Evolutionary conservation across 768 basidiomycete species (phyloP).

Genomic region (Megacollybia marginata): DNA sequence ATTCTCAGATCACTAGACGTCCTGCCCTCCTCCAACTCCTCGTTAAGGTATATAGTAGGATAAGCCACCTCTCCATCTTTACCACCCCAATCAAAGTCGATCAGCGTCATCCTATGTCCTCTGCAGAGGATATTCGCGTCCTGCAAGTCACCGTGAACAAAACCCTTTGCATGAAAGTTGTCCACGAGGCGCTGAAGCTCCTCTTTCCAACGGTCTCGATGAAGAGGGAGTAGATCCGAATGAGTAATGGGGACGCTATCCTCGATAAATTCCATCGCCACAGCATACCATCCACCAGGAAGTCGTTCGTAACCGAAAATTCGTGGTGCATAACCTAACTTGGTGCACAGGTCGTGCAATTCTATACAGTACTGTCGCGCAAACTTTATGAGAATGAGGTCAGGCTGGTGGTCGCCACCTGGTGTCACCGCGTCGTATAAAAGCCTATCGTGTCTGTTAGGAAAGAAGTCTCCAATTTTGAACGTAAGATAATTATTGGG

Average conservation of each 20-base stretch:
- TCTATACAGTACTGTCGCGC: conserved; percentile 10
- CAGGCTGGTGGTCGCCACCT: conserved; percentile 1
- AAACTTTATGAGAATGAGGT: conserved; percentile 16
- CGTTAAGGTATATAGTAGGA: conserved; percentile 7
- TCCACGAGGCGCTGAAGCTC: conserved; percentile 3
- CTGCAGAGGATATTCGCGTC: conserved; percentile 14
- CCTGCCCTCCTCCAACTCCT: too few relatives aligned
- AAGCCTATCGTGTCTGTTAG: too few relatives aligned
- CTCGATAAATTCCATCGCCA: conserved; percentile 17
- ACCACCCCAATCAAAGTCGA: conserved; percentile 21
- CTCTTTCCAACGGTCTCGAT: neutral
- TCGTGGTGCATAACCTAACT: conserved; percentile 13
- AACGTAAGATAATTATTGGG: too few relatives aligned
- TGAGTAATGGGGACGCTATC: neutral
- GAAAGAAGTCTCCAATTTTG: too few relatives aligned
- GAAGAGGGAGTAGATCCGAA: neutral
- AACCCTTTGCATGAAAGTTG: conserved; percentile 7
- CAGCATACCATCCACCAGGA: conserved; percentile 19
- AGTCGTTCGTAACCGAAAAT: conserved; percentile 17
- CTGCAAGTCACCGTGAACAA: conserved; percentile 17
- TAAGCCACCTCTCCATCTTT: conserved; percentile 10
- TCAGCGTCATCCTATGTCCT: conserved; percentile 4
- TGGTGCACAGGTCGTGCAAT: conserved; percentile 16
- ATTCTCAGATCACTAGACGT: too few relatives aligned
- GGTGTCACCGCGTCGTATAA: conserved; percentile 1